Percentiles rank a stretch among this genome's conserved stretches.
phyloP scores from a whole-genome alignment of 805 yeast species.

The Starmerella vitae region DNA sequence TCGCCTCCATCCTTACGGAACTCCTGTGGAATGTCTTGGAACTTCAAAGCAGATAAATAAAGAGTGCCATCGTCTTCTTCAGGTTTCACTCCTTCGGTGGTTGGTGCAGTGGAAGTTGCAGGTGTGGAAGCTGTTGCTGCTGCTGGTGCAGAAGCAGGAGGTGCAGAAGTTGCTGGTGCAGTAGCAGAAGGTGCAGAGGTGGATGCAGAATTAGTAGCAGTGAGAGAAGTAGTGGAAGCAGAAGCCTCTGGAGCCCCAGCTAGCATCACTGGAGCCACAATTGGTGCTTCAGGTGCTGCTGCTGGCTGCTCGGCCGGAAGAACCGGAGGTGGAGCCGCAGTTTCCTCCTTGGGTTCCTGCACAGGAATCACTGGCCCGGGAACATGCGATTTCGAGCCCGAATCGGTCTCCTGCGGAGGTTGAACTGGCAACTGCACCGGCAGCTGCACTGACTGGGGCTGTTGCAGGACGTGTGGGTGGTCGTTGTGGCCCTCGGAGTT shows the following conservation, averaged over 20 bases:
- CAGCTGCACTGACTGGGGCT: conserved; percentile 1
- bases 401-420: too few species aligned
- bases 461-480: conserved; percentile 1
- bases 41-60: conserved; percentile 46
- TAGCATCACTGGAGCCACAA: not conserved
- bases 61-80: conserved; percentile 22
- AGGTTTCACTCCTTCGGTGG: not conserved
- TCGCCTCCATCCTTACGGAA: conserved; percentile 72
- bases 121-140: not conserved
- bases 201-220: not conserved
- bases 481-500: not conserved
- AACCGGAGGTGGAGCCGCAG: not conserved
- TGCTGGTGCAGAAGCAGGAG: not conserved
- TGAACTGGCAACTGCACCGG: not conserved
- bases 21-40: conserved; percentile 47
- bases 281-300: not conserved
- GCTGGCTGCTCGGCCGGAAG: not conserved
- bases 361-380: not conserved
- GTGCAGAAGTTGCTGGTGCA: not conserved
- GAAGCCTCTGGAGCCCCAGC: not conserved
- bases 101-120: not conserved
- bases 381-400: not conserved
- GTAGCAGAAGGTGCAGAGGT: not conserved
- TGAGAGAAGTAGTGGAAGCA: not conserved
- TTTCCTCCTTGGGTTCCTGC: not conserved